Percentiles rank a stretch among this genome's conserved stretches.
Evolutionary conservation across 495 filamentous ascomycete species (phyloP).

Genomic region (Daldinia childiae): DNA sequence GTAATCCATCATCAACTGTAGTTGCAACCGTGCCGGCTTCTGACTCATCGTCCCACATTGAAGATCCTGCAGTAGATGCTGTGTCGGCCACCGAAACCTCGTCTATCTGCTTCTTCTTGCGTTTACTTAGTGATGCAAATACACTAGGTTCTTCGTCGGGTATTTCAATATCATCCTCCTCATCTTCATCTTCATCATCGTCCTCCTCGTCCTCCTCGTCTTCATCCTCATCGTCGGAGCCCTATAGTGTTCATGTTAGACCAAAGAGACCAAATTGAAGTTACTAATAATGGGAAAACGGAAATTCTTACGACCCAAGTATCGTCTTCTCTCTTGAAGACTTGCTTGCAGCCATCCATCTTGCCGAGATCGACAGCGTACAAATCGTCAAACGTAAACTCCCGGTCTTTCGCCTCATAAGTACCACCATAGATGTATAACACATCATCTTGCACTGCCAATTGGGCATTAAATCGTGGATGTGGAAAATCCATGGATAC

Average conservation of each 20-base stretch:
- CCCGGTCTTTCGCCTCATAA: constrained; percentile 91
- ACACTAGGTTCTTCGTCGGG: constrained; percentile 48
- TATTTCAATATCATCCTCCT: constrained; percentile 63
- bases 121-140: constrained; percentile 53
- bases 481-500: constrained; percentile 83
- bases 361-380: constrained; percentile 91
- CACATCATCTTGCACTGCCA: constrained; percentile 90
- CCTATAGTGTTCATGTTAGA: constrained; percentile 50
- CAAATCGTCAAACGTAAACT: constrained; percentile 94
- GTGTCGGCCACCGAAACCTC: constrained; percentile 49
- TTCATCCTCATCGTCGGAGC: constrained; percentile 75
- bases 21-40: constrained; percentile 56
- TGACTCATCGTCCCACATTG: constrained; percentile 57
- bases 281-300: background rate
- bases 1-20: constrained; percentile 65
- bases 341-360: constrained; percentile 88
- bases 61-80: constrained; percentile 42
- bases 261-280: background rate
- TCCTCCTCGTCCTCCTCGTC: constrained; percentile 76
- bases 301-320: constrained; percentile 75
- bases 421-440: constrained; percentile 95
- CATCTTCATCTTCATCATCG: constrained; percentile 73
- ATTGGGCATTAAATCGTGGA: constrained; percentile 84
- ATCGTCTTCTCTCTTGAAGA: constrained; percentile 83
- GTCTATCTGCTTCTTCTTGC: constrained; percentile 59